Percentiles rank a stretch among this genome's conserved stretches.
These are phyloP conservation scores for Arthromyces matolae DNA, from an alignment of 768 basidiomycete species.

Conservation along the genomic window DNA sequence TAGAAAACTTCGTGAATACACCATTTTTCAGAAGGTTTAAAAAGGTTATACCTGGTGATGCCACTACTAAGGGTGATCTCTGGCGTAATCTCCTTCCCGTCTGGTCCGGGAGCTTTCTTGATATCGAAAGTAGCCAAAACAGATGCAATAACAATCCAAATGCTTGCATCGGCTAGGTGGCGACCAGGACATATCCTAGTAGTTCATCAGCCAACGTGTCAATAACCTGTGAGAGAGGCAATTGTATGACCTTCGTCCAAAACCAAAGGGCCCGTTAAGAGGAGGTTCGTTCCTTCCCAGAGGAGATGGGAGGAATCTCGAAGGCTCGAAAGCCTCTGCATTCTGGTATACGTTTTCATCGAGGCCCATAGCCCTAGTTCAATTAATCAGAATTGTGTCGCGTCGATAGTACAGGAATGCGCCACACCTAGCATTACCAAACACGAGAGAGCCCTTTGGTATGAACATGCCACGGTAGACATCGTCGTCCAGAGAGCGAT, in stretches of 20 bases:
- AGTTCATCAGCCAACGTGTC: background rate
- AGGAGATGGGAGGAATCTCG: constrained; percentile 31
- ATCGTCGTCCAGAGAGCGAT: too few species aligned
- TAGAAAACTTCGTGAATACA: background rate
- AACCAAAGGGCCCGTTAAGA: constrained; percentile 19
- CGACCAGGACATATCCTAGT: constrained; percentile 39
- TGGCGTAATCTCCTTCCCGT: constrained; percentile 36
- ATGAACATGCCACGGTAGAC: too few species aligned
- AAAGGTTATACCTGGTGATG: constrained; percentile 20
- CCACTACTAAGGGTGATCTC: constrained; percentile 29
- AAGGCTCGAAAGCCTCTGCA: constrained; percentile 38
- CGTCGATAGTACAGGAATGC: too few species aligned
- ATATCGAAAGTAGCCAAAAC: constrained; percentile 32
- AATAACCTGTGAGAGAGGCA: background rate
- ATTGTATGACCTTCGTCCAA: constrained; percentile 12
- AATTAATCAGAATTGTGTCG: constrained; percentile 16
- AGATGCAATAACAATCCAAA: constrained; percentile 24
- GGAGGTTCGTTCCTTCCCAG: constrained; percentile 13
- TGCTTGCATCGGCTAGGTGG: constrained; percentile 37
- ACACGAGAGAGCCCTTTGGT: too few species aligned
- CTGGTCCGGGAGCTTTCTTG: constrained; percentile 27
- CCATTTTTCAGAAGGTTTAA: too few species aligned
- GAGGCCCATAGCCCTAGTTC: constrained; percentile 35
- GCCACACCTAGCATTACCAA: too few species aligned
- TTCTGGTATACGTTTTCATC: constrained; percentile 35